Evolutionary conservation across 2,329 filamentous ascomycete species (phyloP), one percentile per base, ranked within the genome.

Genomic region (Aschersonia sp.): DNA sequence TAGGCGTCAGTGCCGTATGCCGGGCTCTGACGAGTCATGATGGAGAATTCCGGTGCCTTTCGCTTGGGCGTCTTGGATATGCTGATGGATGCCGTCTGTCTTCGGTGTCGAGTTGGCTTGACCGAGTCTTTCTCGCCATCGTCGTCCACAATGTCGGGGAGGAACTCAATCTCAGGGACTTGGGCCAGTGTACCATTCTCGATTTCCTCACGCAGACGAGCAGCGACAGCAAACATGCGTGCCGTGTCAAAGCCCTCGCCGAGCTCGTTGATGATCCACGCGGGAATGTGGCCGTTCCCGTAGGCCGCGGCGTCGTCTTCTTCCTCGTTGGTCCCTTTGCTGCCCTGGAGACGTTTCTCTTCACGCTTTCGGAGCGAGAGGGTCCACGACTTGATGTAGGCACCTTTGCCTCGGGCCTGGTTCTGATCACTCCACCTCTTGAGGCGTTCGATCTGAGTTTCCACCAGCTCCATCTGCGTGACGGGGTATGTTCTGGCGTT

Each of bases 311-410:
- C 4, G 11, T 57, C 54, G 1, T 64, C 62, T 4, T 60, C 60
- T 1, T 62, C 60, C 4, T 63, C 60, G 5, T 62, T 40, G 5
- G 37, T 44, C 37, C 56, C 55, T 29, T 58, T 62, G 31, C 63
- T 63, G 10, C 64, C 62, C 33, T 47, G 46, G 6, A 79, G 63
- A 5, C 79, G 72, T 54, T 74, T 69, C 56, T 78, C 70, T 58
- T 85, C 81, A 11, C 82, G 75, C 63, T 81, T 82, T 43, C 81
- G 72, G 44, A 81, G 69, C 5, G 71, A 72, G 6, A 87, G 62
- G 1, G 75, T 71, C 76, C 83, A 87, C 54, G 59, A 58, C 43
- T 59, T 61, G 47, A 67, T 64, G 45, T 57, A 58, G 5, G 62
- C 59, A 0, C 60, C 58, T 43, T 56, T 55, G 30, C 54, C 57